These are phyloP conservation scores for Cinnamomum chago DNA, from an alignment of 164 flowering plant species.

Conservation along the genomic window DNA sequence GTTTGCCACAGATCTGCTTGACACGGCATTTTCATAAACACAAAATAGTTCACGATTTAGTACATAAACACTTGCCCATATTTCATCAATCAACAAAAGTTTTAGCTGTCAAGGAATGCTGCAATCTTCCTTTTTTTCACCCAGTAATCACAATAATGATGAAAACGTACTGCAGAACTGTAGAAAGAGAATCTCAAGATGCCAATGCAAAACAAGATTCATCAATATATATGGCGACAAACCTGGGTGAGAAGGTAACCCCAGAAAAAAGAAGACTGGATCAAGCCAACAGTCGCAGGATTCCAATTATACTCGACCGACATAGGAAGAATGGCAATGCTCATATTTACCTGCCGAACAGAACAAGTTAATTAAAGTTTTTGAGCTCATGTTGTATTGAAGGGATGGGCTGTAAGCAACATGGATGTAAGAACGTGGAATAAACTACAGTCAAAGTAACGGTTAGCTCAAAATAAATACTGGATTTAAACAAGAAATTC, in stretches of 20 bases:
- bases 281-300: slow-evolving; percentile 87
- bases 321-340: slow-evolving; percentile 99
- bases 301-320: slow-evolving; percentile 81
- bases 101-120: not conserved
- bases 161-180: not conserved
- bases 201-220: not conserved
- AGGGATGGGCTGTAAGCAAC: not conserved
- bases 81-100: not conserved
- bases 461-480: not conserved
- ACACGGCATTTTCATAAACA: not conserved
- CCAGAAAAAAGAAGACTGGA: slow-evolving; percentile 98
- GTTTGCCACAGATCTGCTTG: not conserved
- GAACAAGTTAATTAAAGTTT: not conserved
- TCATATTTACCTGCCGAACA: slow-evolving; percentile 86
- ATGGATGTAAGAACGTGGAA: not conserved
- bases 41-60: no score
- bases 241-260: slow-evolving; percentile 99
- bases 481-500: not conserved
- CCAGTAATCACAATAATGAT: not conserved
- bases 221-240: not conserved
- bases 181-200: slow-evolving; percentile 1
- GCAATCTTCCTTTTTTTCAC: not conserved
- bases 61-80: not conserved
- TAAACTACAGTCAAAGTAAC: not conserved
- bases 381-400: not conserved